These are phyloP conservation scores for Colletotrichum graminicola DNA, from an alignment of 2,329 filamentous ascomycete species.

Conservation along the genomic window DNA sequence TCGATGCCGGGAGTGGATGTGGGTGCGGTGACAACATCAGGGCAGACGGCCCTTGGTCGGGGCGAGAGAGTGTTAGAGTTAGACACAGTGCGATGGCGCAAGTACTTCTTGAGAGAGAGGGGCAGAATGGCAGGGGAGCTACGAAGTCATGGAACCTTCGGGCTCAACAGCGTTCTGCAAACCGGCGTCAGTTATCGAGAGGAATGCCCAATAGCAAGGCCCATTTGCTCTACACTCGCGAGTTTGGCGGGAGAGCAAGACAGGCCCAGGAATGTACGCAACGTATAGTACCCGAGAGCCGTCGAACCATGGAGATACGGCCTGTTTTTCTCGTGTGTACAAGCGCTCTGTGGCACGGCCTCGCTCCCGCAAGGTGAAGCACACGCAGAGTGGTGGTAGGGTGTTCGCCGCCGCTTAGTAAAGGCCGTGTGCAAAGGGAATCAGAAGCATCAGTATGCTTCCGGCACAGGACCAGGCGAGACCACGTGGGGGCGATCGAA, in stretches of 20 bases:
- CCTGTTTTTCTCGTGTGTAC: background rate
- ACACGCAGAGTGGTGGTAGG: background rate
- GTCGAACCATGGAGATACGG: background rate
- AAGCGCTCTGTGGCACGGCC: background rate
- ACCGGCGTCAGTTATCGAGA: background rate
- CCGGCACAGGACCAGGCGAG: background rate
- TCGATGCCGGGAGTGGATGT: background rate
- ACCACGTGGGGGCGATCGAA: background rate
- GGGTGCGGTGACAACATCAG: background rate
- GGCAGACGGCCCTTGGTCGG: background rate
- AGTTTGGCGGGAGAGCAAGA: background rate
- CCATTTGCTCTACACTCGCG: background rate
- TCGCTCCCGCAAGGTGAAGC: background rate
- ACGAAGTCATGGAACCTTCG: background rate
- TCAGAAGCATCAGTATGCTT: background rate
- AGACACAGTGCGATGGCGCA: background rate
- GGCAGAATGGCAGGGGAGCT: background rate
- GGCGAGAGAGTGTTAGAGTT: background rate
- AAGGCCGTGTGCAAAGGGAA: background rate
- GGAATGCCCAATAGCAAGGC: background rate
- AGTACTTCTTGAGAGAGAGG: background rate
- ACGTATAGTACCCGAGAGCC: background rate
- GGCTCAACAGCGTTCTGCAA: background rate
- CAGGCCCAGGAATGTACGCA: background rate
- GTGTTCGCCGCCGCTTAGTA: background rate